Conservation (phyloP, 2,329 filamentous ascomycete genomes). For the Fusarium keratoplasticum region DNA sequence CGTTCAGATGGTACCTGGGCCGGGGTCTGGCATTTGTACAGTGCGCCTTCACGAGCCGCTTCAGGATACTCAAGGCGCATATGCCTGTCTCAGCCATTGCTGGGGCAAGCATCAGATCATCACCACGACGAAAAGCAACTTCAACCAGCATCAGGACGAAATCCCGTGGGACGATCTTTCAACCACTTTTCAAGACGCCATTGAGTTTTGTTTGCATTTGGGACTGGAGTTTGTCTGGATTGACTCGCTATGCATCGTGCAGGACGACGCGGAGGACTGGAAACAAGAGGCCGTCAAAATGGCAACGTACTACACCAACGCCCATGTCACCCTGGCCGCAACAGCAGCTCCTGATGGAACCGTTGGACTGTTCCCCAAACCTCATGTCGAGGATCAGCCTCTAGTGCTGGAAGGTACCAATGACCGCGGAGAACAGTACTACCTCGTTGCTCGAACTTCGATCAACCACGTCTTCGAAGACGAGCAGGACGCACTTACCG, state of each 20-base stretch:
- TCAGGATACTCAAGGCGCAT: background rate
- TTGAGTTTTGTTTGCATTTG: background rate
- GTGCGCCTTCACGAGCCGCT: background rate
- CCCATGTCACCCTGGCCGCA: background rate
- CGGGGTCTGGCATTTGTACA: background rate
- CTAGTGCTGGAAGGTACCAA: background rate
- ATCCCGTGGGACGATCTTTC: background rate
- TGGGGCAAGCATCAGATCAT: background rate
- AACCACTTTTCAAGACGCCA: background rate
- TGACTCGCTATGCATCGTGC: background rate
- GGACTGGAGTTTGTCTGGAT: background rate
- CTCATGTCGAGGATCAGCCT: background rate
- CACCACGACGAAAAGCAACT: background rate
- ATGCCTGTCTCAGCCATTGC: background rate
- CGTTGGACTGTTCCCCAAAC: background rate
- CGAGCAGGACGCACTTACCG: background rate
- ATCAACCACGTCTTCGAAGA: background rate
- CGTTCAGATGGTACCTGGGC: background rate
- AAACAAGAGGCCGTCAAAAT: background rate
- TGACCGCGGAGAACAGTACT: background rate
- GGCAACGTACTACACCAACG: background rate
- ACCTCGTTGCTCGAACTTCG: background rate
- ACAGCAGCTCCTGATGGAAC: background rate
- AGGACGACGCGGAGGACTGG: background rate
- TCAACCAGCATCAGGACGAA: background rate